phyloP scores from a whole-genome alignment of 2,329 filamentous ascomycete species.

The Fusarium torulosum region DNA sequence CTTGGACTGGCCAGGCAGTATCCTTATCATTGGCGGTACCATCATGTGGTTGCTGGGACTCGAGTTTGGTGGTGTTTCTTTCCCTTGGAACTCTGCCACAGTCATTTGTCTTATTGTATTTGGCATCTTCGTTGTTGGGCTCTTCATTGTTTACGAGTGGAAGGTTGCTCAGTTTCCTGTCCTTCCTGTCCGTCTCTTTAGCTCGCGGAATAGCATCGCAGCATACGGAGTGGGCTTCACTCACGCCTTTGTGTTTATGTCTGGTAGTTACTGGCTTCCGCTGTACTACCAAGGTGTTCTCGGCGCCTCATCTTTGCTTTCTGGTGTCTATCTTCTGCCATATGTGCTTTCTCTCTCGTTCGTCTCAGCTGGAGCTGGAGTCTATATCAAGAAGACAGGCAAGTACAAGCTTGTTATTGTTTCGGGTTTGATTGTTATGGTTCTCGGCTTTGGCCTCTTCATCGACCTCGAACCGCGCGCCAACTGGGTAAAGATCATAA shows the following conservation, averaged over 20 bases:
- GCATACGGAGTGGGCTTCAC: constrained; percentile 75
- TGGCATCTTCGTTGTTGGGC: constrained; percentile 69
- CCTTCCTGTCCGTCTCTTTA: constrained; percentile 80
- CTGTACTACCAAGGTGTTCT: constrained; percentile 87
- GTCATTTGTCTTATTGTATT: constrained; percentile 85
- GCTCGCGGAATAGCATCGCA: constrained; percentile 72
- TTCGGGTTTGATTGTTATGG: constrained; percentile 68
- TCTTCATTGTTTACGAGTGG: constrained; percentile 81
- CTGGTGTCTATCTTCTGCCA: constrained; percentile 80
- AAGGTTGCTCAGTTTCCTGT: constrained; percentile 81
- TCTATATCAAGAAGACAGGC: constrained; percentile 73
- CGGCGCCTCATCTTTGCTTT: constrained; percentile 75
- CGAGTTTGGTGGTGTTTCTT: constrained; percentile 82
- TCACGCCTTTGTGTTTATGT: constrained; percentile 83
- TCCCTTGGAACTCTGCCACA: constrained; percentile 80
- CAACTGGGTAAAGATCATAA: constrained; percentile 67
- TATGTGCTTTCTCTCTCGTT: constrained; percentile 76
- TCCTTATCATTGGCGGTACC: constrained; percentile 78
- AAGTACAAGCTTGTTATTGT: constrained; percentile 73
- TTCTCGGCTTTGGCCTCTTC: constrained; percentile 73
- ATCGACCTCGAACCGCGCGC: constrained; percentile 70
- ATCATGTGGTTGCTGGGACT: constrained; percentile 89
- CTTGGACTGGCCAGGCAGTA: constrained; percentile 68
- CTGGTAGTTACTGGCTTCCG: constrained; percentile 82
- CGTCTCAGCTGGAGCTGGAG: constrained; percentile 67